Evolutionary conservation across 768 basidiomycete species (phyloP).

Genomic region (Exidia glandulosa): DNA sequence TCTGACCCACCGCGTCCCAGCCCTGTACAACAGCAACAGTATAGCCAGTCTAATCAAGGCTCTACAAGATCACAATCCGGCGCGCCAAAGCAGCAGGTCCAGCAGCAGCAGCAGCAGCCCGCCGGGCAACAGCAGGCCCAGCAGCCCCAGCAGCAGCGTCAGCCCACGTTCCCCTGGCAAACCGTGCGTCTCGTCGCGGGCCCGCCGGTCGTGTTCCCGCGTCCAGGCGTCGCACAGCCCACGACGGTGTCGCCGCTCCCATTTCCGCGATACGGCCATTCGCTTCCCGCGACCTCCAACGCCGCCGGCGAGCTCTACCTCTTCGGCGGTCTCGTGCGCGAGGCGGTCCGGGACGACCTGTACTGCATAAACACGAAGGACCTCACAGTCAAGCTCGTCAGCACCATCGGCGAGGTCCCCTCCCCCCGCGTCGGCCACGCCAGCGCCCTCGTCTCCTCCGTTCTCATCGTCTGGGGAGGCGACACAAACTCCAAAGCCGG

Average conservation of each 20-base stretch:
- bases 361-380: conserved; percentile 80
- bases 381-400: conserved; percentile 67
- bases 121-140: neutral
- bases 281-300: conserved; percentile 70
- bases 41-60: conserved; percentile 6
- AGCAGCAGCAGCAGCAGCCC: conserved; percentile 2
- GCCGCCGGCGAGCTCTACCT: conserved; percentile 85
- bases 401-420: conserved; percentile 83
- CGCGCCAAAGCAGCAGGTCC: conserved; percentile 5
- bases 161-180: conserved; percentile 76
- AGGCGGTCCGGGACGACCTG: conserved; percentile 82
- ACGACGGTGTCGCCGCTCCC: conserved; percentile 71
- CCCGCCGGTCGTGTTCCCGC: conserved; percentile 53
- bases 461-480: conserved; percentile 96
- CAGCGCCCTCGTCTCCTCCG: conserved; percentile 88
- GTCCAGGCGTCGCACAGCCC: conserved; percentile 53
- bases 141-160: conserved; percentile 21
- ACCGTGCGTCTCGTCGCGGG: conserved; percentile 59
- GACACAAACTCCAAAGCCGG: conserved; percentile 67
- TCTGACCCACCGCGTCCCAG: conserved; percentile 17
- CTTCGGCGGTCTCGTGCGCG: conserved; percentile 93
- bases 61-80: neutral
- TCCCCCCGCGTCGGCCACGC: conserved; percentile 92
- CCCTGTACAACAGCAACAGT: conserved; percentile 23
- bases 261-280: conserved; percentile 94